A percentile compares a stretch with the other conserved stretches of the same genome.
These are phyloP conservation scores for Simmondsia chinensis DNA, from an alignment of 148 eudicot species.

Conservation along the genomic window DNA sequence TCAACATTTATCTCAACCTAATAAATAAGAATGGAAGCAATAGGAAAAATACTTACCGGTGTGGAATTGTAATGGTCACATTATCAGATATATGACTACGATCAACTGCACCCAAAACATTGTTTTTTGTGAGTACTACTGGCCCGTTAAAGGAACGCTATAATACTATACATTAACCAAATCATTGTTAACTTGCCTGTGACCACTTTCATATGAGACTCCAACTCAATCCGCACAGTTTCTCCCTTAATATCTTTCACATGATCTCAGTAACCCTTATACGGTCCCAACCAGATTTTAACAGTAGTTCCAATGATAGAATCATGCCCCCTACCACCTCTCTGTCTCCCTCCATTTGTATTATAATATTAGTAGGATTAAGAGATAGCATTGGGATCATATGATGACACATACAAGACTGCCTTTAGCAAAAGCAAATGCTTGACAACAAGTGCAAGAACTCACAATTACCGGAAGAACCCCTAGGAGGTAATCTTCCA, in stretches of 20 bases:
- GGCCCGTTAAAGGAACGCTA: too few relatives aligned
- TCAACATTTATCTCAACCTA: too few relatives aligned
- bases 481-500: constrained; percentile 74
- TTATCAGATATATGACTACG: constrained; percentile 18
- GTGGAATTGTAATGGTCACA: constrained; percentile 8
- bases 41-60: constrained; percentile 6
- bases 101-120: constrained; percentile 12
- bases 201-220: constrained; percentile 23
- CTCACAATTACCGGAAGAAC: constrained; percentile 57
- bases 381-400: constrained; percentile 2
- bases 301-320: constrained; percentile 10
- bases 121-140: too few relatives aligned
- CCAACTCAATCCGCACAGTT: constrained; percentile 16
- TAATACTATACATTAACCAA: too few relatives aligned
- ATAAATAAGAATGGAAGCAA: neutral
- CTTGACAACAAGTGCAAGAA: constrained; percentile 5
- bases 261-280: constrained; percentile 23
- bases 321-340: constrained; percentile 7
- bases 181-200: constrained; percentile 14
- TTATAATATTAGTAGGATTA: neutral
- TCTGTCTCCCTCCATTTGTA: constrained; percentile 30
- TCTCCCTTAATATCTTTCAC: constrained; percentile 17
- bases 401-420: neutral
- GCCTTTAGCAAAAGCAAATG: neutral
- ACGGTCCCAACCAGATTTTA: constrained; percentile 19